A percentile compares a stretch with the other conserved stretches of the same genome.
Conservation (phyloP, 768 basidiomycete species). For the Calocybe cyanea region DNA sequence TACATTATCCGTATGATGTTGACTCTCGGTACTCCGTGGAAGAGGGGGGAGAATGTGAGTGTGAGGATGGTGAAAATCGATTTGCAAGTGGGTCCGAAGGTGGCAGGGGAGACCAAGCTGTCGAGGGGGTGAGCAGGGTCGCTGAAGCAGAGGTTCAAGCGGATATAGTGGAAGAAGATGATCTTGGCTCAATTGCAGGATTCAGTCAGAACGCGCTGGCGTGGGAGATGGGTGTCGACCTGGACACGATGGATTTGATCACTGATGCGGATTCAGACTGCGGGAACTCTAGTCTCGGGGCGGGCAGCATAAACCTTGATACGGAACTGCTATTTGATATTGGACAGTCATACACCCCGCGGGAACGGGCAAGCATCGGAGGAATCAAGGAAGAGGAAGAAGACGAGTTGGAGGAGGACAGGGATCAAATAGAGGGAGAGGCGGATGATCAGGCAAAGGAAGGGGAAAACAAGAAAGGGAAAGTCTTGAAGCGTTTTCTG, state of each 20-base stretch:
- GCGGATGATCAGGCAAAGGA: conserved; percentile 6
- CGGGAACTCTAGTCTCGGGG: not conserved
- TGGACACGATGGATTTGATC: conserved; percentile 36
- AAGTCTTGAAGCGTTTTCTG: conserved; percentile 32
- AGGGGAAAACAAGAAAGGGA: conserved; percentile 5
- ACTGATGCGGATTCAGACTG: conserved; percentile 10
- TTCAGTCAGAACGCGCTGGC: conserved; percentile 9
- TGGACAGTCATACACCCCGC: conserved; percentile 10
- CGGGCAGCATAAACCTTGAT: conserved; percentile 7
- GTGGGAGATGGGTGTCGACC: conserved; percentile 18
- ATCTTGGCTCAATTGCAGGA: not conserved
- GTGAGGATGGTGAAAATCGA: not conserved
- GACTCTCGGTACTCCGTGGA: not conserved
- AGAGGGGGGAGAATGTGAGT: conserved; percentile 17
- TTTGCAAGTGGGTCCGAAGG: conserved; percentile 1
- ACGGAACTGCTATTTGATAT: conserved; percentile 13
- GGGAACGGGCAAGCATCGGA: not conserved
- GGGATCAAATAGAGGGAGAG: conserved; percentile 12
- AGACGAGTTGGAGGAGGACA: conserved; percentile 17
- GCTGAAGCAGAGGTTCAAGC: conserved; percentile 1
- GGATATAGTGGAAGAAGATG: conserved; percentile 13
- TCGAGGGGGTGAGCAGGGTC: conserved; percentile 2
- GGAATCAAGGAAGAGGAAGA: conserved; percentile 17
- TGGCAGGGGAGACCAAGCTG: conserved; percentile 10
- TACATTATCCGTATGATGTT: conserved; percentile 38